Conservation (phyloP, 2,329 filamentous ascomycete genomes). For the Metarhizium anisopliae region DNA sequence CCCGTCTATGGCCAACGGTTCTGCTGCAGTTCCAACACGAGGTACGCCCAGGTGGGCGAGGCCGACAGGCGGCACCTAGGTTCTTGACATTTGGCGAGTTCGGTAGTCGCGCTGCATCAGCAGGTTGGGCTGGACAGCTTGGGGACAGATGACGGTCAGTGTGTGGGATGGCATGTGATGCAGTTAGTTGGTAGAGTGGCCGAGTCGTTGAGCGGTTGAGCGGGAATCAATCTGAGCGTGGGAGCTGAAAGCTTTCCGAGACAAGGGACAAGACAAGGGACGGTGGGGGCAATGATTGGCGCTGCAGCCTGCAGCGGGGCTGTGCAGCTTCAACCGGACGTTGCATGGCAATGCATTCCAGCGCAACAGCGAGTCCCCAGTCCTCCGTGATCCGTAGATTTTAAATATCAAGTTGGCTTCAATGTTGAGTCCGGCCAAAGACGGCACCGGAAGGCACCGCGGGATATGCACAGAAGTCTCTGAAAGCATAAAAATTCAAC, state of each 20-base stretch:
- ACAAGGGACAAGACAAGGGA: no score
- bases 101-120: neutral
- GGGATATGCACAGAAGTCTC: no score
- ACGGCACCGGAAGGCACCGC: no score
- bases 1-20: neutral
- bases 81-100: constrained; percentile 1
- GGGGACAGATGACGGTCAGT: neutral
- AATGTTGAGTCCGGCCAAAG: no score
- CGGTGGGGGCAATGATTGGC: no score
- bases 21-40: neutral
- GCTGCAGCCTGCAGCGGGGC: neutral
- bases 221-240: neutral
- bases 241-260: no score
- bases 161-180: constrained; percentile 6
- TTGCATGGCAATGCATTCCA: neutral
- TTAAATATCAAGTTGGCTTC: no score
- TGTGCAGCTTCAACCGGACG: neutral
- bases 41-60: constrained; percentile 3
- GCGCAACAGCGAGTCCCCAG: no score
- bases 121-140: neutral
- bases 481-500: no score
- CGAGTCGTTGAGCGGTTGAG: neutral
- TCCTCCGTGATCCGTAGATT: no score
- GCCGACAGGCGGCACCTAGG: constrained; percentile 1
- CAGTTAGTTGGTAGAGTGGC: neutral